Evolutionary conservation across 2,329 filamentous ascomycete species (phyloP).

Genomic region (Mycocentrospora acerina): DNA sequence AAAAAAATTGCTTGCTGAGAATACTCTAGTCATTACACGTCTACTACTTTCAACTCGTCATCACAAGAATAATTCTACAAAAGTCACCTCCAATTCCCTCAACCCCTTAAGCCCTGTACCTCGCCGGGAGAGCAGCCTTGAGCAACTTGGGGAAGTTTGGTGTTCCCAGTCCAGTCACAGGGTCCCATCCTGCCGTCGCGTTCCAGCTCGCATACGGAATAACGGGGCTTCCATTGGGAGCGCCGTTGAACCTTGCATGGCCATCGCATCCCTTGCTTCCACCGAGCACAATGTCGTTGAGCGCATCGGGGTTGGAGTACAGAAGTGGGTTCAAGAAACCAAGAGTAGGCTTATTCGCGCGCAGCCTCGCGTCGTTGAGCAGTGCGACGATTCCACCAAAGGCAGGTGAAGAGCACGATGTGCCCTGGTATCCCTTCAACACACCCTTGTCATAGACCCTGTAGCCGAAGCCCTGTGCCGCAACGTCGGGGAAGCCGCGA

Average conservation of each 20-base stretch:
- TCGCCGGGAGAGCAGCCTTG: conserved; percentile 26
- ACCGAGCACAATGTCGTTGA: conserved; percentile 50
- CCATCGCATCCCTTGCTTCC: conserved; percentile 42
- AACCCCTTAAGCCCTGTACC: conserved; percentile 27
- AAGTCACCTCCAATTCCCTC: no score
- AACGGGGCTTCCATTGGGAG: conserved; percentile 32
- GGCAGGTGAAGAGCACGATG: conserved; percentile 58
- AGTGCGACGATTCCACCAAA: conserved; percentile 61
- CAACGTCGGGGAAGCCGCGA: conserved; percentile 64
- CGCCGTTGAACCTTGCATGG: conserved; percentile 23
- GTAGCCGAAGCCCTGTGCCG: conserved; percentile 53
- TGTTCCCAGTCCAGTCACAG: conserved; percentile 35
- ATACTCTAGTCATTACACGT: no score
- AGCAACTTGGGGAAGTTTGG: conserved; percentile 33
- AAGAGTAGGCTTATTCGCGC: conserved; percentile 50
- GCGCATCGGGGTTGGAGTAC: conserved; percentile 49
- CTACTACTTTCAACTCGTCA: no score
- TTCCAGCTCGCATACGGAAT: conserved; percentile 35
- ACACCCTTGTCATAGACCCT: conserved; percentile 43
- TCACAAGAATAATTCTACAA: no score
- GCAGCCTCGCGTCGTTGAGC: conserved; percentile 61
- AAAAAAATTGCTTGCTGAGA: no score
- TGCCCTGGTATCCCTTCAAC: conserved; percentile 42
- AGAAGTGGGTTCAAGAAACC: conserved; percentile 64
- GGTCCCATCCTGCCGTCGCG: conserved; percentile 38